Conservation (phyloP, 768 basidiomycete species). For the Psilocybe tampanensis region DNA sequence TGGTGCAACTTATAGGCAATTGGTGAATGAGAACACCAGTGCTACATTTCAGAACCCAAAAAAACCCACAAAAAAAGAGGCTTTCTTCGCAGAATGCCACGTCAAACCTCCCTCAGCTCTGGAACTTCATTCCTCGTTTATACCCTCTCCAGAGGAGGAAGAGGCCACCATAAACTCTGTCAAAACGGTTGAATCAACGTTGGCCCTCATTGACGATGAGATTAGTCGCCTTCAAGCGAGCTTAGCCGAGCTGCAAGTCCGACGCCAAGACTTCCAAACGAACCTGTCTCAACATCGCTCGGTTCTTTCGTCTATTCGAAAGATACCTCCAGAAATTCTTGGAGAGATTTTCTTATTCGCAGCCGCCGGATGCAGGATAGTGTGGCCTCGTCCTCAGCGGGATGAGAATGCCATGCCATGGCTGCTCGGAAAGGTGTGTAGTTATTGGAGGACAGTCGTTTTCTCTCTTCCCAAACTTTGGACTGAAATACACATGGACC, state of each 20-base stretch:
- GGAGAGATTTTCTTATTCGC: conserved; percentile 25
- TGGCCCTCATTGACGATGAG: conserved; percentile 15
- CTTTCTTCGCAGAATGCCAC: neutral
- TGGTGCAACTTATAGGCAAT: neutral
- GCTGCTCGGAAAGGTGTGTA: conserved; percentile 25
- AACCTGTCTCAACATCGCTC: conserved; percentile 13
- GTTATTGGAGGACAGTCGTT: conserved; percentile 26
- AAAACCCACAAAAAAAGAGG: neutral
- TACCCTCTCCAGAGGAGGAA: conserved; percentile 19
- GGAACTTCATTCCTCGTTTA: conserved; percentile 18
- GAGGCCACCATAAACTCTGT: conserved; percentile 9
- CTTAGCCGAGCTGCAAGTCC: conserved; percentile 13
- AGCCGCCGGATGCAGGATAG: conserved; percentile 8
- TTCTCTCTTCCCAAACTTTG: conserved; percentile 27
- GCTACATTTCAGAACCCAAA: neutral
- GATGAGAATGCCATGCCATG: conserved; percentile 17
- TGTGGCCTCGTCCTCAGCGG: conserved; percentile 15
- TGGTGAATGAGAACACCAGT: neutral
- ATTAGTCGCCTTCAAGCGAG: conserved; percentile 11
- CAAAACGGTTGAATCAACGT: conserved; percentile 1
- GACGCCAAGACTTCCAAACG: conserved; percentile 10
- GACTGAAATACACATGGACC: conserved; percentile 21
- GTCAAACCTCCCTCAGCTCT: neutral
- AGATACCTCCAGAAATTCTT: conserved; percentile 26
- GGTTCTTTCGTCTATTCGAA: conserved; percentile 23